Conservation (phyloP, 768 basidiomycete genomes). For the Boletus subparvulus region DNA sequence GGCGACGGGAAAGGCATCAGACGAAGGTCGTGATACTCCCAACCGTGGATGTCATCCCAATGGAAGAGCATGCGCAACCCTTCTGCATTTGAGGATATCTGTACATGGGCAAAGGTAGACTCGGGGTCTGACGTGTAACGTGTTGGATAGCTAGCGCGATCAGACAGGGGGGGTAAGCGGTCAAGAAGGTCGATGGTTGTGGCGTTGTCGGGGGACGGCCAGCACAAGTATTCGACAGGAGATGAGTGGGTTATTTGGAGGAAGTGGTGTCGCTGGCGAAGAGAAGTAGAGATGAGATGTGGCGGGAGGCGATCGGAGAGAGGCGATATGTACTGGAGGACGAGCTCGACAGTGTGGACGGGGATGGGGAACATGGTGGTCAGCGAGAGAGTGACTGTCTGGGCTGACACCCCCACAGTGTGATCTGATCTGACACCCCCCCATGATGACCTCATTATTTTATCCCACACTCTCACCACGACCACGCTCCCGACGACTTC, state of each 20-base stretch:
- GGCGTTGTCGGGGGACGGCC: constrained; percentile 49
- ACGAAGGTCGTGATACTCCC: constrained; percentile 71
- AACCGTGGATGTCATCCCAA: constrained; percentile 54
- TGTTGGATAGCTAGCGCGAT: constrained; percentile 32
- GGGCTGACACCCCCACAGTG: constrained; percentile 13
- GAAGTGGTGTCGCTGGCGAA: constrained; percentile 65
- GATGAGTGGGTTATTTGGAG: constrained; percentile 52
- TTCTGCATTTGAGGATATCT: constrained; percentile 38
- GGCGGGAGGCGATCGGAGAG: constrained; percentile 53
- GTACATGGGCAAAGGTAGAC: constrained; percentile 54
- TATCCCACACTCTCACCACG: constrained; percentile 8
- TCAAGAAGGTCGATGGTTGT: constrained; percentile 47
- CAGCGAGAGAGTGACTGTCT: background rate
- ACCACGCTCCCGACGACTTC: background rate
- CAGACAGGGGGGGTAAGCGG: constrained; percentile 26
- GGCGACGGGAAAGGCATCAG: constrained; percentile 69
- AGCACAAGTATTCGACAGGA: constrained; percentile 59
- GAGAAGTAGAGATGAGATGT: constrained; percentile 57
- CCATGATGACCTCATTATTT: constrained; percentile 5
- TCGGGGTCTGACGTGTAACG: constrained; percentile 51
- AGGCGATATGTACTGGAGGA: constrained; percentile 60
- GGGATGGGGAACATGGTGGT: constrained; percentile 36
- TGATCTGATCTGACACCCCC: constrained; percentile 8
- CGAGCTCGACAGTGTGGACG: constrained; percentile 40
- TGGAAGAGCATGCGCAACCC: constrained; percentile 65